phyloP scores from a whole-genome alignment of 176 grass and related monocot genomes.

The Aegilops tauschii region DNA sequence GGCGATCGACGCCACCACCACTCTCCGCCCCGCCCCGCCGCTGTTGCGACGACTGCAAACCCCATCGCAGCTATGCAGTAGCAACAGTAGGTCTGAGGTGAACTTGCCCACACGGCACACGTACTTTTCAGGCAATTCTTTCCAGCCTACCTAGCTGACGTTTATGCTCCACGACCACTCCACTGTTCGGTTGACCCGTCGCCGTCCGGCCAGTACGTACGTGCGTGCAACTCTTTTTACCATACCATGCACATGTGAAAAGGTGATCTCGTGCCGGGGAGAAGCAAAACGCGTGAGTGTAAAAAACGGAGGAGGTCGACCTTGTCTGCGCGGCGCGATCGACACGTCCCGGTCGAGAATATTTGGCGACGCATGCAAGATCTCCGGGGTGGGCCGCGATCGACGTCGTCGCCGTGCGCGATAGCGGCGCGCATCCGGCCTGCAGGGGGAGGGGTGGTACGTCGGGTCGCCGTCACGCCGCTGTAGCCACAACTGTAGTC shows the following conservation, averaged over 20 bases:
- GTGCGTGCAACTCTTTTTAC: background rate
- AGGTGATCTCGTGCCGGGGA: background rate
- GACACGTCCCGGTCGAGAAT: conserved; percentile 34
- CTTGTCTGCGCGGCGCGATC: background rate
- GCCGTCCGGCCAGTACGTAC: background rate
- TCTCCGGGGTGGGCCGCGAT: conserved; percentile 21
- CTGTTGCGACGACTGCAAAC: background rate
- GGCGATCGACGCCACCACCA: background rate
- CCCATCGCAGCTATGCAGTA: background rate
- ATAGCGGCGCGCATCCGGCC: conserved; percentile 32
- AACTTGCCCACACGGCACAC: background rate
- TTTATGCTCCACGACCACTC: background rate
- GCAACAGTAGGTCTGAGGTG: background rate
- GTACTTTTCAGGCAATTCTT: background rate
- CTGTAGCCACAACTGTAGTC: background rate
- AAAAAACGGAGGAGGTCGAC: background rate
- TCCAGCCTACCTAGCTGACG: background rate
- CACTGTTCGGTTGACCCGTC: background rate
- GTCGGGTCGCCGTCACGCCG: conserved; percentile 3
- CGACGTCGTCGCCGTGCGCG: conserved; percentile 21
- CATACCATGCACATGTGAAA: background rate
- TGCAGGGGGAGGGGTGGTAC: background rate
- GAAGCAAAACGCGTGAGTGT: background rate
- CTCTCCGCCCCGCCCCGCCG: background rate
- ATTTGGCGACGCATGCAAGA: conserved; percentile 42